Conservation (phyloP, 257 asterid genomes). For the Hygrophila difformis region DNA sequence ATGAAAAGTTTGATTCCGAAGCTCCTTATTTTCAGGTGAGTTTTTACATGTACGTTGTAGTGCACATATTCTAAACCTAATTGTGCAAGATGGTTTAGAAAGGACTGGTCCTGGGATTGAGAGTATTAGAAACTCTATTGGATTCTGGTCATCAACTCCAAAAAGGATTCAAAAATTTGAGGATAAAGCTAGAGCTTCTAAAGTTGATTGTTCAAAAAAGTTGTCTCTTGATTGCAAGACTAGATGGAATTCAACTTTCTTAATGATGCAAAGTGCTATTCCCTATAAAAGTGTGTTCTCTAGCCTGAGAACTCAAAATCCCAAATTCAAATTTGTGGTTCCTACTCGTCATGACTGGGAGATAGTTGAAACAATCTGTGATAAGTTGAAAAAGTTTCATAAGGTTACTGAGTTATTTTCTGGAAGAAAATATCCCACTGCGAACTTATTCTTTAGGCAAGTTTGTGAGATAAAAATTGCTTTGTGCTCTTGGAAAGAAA, state of each 20-base stretch:
- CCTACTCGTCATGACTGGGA: neutral
- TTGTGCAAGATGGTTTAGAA: neutral
- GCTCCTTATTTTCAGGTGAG: neutral
- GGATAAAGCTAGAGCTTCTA: neutral
- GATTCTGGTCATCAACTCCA: neutral
- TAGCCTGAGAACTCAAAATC: neutral
- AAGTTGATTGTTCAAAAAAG: neutral
- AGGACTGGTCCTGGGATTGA: neutral
- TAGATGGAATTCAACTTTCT: neutral
- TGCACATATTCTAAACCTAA: neutral
- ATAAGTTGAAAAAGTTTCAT: constrained; percentile 1
- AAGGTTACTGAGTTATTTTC: neutral
- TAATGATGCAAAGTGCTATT: neutral
- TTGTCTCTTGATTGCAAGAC: constrained; percentile 2
- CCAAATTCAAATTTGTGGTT: neutral
- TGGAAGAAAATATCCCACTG: neutral
- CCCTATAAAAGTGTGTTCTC: neutral
- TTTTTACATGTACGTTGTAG: neutral
- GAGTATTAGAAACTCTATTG: neutral
- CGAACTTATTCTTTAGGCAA: neutral
- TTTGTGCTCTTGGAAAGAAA: neutral
- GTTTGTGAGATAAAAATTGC: constrained; percentile 3
- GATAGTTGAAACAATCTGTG: neutral
- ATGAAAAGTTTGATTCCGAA: neutral
- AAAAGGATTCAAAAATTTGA: neutral